These are phyloP conservation scores for Mycocalia duriaeana DNA, from an alignment of 1,284 basidiomycete species.

Conservation along the genomic window DNA sequence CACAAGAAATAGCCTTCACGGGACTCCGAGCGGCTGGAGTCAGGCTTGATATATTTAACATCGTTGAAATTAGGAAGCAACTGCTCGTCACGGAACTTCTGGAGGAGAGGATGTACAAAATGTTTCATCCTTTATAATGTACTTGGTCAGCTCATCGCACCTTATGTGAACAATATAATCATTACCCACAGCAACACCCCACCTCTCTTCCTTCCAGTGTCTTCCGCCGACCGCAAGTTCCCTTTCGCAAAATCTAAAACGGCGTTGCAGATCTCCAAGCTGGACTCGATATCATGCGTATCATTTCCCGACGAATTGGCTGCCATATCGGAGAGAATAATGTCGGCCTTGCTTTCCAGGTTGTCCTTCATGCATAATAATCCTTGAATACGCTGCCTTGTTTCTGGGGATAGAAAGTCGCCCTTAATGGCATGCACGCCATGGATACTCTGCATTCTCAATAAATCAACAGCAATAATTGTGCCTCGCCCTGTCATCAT, in stretches of 20 bases:
- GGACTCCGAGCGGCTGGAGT: conserved; percentile 63
- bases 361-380: conserved; percentile 37
- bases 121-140: conserved; percentile 65
- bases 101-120: conserved; percentile 59
- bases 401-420: conserved; percentile 67
- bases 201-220: conserved; percentile 38
- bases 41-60: conserved; percentile 61
- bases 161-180: conserved; percentile 1
- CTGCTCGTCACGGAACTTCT: conserved; percentile 46
- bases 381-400: conserved; percentile 42
- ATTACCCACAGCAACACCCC: conserved; percentile 63
- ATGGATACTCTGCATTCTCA: conserved; percentile 60
- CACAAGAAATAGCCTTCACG: conserved; percentile 76
- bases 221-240: conserved; percentile 45
- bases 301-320: conserved; percentile 65
- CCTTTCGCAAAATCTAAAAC: conserved; percentile 56
- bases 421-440: conserved; percentile 68
- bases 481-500: conserved; percentile 36
- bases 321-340: conserved; percentile 78
- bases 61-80: conserved; percentile 55
- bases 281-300: conserved; percentile 52
- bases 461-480: conserved; percentile 72
- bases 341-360: conserved; percentile 51
- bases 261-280: conserved; percentile 58
- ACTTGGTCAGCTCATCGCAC: too few relatives aligned